Evolutionary conservation across 148 eudicot species (phyloP), one percentile per base, ranked within the genome.

Genomic region (Selenicereus undatus): DNA sequence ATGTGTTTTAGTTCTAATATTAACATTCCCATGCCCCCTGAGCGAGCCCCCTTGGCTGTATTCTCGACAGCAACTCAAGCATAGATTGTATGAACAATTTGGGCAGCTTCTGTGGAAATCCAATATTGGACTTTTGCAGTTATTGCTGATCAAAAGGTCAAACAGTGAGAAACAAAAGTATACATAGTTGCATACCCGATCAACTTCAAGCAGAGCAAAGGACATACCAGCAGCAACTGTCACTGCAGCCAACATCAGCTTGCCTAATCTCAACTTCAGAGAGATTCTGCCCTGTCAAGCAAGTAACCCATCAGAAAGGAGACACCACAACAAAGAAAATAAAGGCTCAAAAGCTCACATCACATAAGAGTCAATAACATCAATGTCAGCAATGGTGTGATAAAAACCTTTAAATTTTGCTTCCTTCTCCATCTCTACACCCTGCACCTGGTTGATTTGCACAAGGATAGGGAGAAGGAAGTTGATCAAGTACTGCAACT

Each of bases 51-150:
- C 85, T 81, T 83, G 87, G 73, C 87, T 82, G 71, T 84, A 77
- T 78, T 90, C 92, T 51, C 79, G 87, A 80, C 91, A 89, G 80
- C 99, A 95, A 79, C 86, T 85, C 83, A 95, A 86, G 89, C 99
- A 95, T 81, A 95, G 93, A 71, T 82, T 93, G 77, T 92, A 95
- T 21, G 93, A 88, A 84, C 99, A 95, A 43, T 78, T 92, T 76
- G 88, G 83, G 87, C 99, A 95, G 86, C 92, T 93, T 92, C 97
- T 89, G 71, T 95, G 93, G 77, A 89, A 84, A 86, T 95, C 91
- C 85, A 93, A 83, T 80, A 95, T 86, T 60, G 93, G 86, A 73
- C 81, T 82, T 81, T 89, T 89, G 91, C 99, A 95, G 82, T 91
- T 88, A 83, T 86, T 87, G 89, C 97, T 93, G 93, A 88, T 73